These are phyloP conservation scores for Trichaptum fuscoviolaceum DNA, from an alignment of 768 basidiomycete species.

Conservation along the genomic window DNA sequence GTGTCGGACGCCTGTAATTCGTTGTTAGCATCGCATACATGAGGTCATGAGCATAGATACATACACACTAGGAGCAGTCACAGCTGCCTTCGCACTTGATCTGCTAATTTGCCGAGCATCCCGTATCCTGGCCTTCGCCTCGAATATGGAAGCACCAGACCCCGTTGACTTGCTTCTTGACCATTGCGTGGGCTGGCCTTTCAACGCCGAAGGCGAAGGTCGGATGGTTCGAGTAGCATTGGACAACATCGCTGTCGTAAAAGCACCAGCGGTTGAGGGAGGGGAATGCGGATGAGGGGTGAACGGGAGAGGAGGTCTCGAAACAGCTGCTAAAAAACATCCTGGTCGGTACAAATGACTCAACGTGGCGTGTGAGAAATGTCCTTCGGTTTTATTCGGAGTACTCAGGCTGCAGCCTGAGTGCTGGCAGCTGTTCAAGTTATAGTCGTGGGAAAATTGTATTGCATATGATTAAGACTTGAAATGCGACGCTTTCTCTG, in stretches of 20 bases:
- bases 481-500: not conserved
- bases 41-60: constrained; percentile 20
- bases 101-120: constrained; percentile 75
- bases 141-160: constrained; percentile 52
- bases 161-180: constrained; percentile 48
- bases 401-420: not conserved
- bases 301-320: not conserved
- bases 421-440: no score
- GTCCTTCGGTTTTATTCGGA: not conserved
- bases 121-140: constrained; percentile 75
- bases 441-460: not conserved
- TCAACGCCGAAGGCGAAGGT: constrained; percentile 39
- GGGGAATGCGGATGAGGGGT: not conserved
- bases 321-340: constrained; percentile 1
- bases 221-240: constrained; percentile 15
- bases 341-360: constrained; percentile 1
- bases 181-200: constrained; percentile 26
- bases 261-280: not conserved
- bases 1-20: constrained; percentile 50
- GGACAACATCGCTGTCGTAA: not conserved
- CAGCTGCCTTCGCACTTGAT: constrained; percentile 54
- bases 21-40: constrained; percentile 8
- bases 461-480: not conserved
- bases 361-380: not conserved
- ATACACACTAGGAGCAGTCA: constrained; percentile 58